Percentiles rank a stretch among this genome's conserved stretches.
phyloP scores from a whole-genome alignment of 352 stramenopile genomes.

The Globisporangium nagaii region DNA sequence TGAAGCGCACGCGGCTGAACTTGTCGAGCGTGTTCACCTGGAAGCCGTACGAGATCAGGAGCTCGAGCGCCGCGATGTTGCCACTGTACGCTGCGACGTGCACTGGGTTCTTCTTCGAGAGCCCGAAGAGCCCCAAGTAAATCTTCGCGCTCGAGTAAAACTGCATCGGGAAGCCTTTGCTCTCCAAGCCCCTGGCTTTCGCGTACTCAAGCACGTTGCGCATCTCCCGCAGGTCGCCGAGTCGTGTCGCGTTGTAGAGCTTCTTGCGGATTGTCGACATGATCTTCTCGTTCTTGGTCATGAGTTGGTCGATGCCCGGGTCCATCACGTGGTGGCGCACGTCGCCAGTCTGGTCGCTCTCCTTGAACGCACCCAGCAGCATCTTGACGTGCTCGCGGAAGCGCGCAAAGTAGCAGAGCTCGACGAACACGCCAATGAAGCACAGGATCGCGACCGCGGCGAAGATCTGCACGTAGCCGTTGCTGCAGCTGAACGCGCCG shows the following conservation, averaged over 20 bases:
- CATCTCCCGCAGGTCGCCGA: slow-evolving; percentile 63
- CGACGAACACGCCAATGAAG: slow-evolving; percentile 55
- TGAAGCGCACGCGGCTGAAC: slow-evolving; percentile 72
- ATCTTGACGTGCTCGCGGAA: slow-evolving; percentile 85
- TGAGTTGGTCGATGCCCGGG: slow-evolving; percentile 40
- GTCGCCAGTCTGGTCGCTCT: slow-evolving; percentile 70
- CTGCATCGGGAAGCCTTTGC: slow-evolving; percentile 49
- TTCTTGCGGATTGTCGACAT: slow-evolving; percentile 55
- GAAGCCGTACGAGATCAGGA: slow-evolving; percentile 53
- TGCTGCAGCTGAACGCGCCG: slow-evolving; percentile 49
- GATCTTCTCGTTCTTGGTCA: slow-evolving; percentile 49
- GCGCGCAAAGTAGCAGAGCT: slow-evolving; percentile 65
- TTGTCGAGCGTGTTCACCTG: slow-evolving; percentile 68
- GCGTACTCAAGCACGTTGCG: slow-evolving; percentile 54
- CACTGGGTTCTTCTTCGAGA: slow-evolving; percentile 75
- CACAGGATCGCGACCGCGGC: slow-evolving; percentile 42
- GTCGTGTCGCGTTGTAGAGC: slow-evolving; percentile 66
- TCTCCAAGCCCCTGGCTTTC: slow-evolving; percentile 27
- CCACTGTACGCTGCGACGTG: slow-evolving; percentile 73
- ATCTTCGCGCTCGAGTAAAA: slow-evolving; percentile 45
- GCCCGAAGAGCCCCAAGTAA: slow-evolving; percentile 50
- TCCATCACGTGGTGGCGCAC: slow-evolving; percentile 66
- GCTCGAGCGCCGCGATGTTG: slow-evolving; percentile 58
- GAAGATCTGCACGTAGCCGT: slow-evolving; percentile 48
- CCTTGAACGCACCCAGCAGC: slow-evolving; percentile 73